Percentiles rank a stretch among this genome's conserved stretches.
Evolutionary conservation across 139 green algal genomes (phyloP).

Genomic region (Haematococcus sp.): DNA sequence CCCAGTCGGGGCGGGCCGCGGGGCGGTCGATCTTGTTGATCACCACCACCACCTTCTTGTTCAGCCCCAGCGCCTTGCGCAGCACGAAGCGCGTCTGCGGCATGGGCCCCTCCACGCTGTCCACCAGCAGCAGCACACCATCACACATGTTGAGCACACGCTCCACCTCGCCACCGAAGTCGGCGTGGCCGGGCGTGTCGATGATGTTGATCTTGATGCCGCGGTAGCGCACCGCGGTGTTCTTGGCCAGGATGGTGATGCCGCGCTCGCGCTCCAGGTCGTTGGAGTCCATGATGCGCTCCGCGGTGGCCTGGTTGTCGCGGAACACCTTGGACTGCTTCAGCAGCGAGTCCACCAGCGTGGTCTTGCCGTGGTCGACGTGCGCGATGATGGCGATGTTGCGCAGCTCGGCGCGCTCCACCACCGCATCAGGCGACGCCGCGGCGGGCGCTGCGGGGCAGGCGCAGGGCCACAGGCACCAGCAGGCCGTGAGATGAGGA

Average conservation of each 20-base stretch:
- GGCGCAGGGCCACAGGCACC: neutral
- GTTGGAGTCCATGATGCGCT: slow-evolving; percentile 96
- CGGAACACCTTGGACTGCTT: slow-evolving; percentile 82
- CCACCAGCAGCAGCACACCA: slow-evolving; percentile 96
- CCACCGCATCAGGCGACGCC: neutral
- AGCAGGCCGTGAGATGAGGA: neutral
- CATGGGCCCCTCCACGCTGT: slow-evolving; percentile 96
- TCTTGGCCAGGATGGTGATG: slow-evolving; percentile 99
- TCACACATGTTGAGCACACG: slow-evolving; percentile 99
- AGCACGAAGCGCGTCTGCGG: slow-evolving; percentile 99
- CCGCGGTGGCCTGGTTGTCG: slow-evolving; percentile 64
- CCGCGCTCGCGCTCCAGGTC: slow-evolving; percentile 96
- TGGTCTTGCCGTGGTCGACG: slow-evolving; percentile 95
- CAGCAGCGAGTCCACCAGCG: slow-evolving; percentile 76
- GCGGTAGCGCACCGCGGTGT: slow-evolving; percentile 93
- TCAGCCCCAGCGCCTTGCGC: slow-evolving; percentile 90
- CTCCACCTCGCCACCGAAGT: slow-evolving; percentile 99
- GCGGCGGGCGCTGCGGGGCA: slow-evolving; percentile 11
- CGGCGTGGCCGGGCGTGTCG: slow-evolving; percentile 97
- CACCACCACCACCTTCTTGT: slow-evolving; percentile 96
- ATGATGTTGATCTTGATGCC: slow-evolving; percentile 98
- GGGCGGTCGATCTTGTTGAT: slow-evolving; percentile 98
- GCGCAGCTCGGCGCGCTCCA: slow-evolving; percentile 39
- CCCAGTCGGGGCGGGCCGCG: slow-evolving; percentile 67
- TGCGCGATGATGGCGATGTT: slow-evolving; percentile 89